Base-by-base conservation (phyloP, 1,284 basidiomycete species). In the Naganishia sp. region DNA sequence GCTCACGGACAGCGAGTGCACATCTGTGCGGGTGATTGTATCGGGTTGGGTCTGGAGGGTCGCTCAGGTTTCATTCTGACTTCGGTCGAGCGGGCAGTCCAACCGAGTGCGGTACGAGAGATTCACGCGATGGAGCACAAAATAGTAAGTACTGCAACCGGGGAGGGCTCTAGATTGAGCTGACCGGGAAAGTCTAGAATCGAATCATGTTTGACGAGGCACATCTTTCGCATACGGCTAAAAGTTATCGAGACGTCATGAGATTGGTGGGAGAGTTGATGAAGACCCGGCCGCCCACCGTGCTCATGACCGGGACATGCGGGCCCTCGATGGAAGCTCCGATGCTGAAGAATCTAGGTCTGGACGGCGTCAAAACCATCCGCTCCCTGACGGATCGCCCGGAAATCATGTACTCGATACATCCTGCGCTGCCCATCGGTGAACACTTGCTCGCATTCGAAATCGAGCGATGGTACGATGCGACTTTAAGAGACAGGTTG, bases 301-400 rank as follows among this genome's bases (percentile, higher is more conserved):
- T 43, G 4, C 36, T 55, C 13, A 16, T 55, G 31, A 55, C 54
- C 11, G 54, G 36, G 9, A 55, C 54, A 10, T 55, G 54, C 21
- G 36, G 18, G 3, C 54, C 54, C 11, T 21, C 9, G 16, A 55
- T 55, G 54, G 16, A 42, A 23, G 16, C 6, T 7, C 36, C 54
- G 0, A 15, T 55, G 15, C 54, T 55, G 13, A 21, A 36, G 5
- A 36, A 31, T 16, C 28, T 54, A 9, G 31, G 28, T 6, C 28
- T 54, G 5, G 11, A 18, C 6, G 11, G 2, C 36, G 31, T 39
- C 5, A 18, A 18, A 21, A 54, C 52, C 15, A 54, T 54, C 16
- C 28, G 52, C 9, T n/a, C 31, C 6, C 31, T 18, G 21, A 54
- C 52, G 2, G n/a, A 23, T 15, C 5, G 52, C 6, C 52, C 52